Conservation (phyloP, 164 flowering plant genomes). For the Buxus sempervirens region DNA sequence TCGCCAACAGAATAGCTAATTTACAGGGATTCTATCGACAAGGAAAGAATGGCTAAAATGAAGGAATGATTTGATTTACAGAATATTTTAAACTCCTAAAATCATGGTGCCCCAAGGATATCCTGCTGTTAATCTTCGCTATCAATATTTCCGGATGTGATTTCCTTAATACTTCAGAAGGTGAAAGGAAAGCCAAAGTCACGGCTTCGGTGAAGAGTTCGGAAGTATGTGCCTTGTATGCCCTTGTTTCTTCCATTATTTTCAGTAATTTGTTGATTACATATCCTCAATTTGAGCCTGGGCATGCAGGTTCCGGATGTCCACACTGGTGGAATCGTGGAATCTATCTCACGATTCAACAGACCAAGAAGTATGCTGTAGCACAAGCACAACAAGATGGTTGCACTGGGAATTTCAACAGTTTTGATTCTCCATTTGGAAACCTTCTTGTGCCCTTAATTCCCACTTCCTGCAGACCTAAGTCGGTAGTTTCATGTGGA, state of each 20-base stretch:
- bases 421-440: slow-evolving; percentile 56
- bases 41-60: too few relatives aligned
- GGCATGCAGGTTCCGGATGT: slow-evolving; percentile 15
- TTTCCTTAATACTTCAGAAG: too few relatives aligned
- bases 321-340: slow-evolving; percentile 17
- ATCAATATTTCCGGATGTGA: too few relatives aligned
- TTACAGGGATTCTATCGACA: too few relatives aligned
- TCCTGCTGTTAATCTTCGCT: too few relatives aligned
- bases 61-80: too few relatives aligned
- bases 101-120: too few relatives aligned
- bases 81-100: too few relatives aligned
- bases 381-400: slow-evolving; percentile 59
- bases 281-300: not conserved
- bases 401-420: slow-evolving; percentile 43
- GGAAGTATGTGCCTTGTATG: not conserved
- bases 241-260: not conserved
- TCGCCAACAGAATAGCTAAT: too few relatives aligned
- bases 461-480: slow-evolving; percentile 49
- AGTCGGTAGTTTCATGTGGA: slow-evolving; percentile 13
- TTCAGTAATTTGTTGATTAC: not conserved
- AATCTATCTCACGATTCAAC: slow-evolving; percentile 27
- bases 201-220: slow-evolving; percentile 1
- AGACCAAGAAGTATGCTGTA: slow-evolving; percentile 45
- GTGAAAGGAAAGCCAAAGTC: slow-evolving; percentile 11
- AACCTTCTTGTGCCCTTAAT: slow-evolving; percentile 59